Conservation (phyloP, 345 rosid species). For the Citrus mangshanensis region DNA sequence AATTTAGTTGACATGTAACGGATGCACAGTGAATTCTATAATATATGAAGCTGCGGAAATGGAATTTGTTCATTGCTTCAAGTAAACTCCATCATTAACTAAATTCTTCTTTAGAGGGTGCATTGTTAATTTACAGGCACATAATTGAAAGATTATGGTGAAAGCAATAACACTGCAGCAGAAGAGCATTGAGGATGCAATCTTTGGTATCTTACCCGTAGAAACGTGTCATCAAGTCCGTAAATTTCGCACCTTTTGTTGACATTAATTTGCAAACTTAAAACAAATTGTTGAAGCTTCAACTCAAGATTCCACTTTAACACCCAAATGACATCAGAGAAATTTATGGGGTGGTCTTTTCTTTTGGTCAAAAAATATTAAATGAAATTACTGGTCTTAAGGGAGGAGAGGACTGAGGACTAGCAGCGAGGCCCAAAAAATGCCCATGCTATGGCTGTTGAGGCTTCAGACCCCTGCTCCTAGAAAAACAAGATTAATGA, state of each 20-base stretch:
- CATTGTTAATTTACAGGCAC: no score
- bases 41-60: neutral
- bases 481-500: conserved; percentile 28
- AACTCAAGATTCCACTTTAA: conserved; percentile 1
- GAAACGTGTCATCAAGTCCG: neutral
- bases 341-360: neutral
- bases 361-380: neutral
- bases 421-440: neutral
- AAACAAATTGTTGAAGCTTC: neutral
- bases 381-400: neutral
- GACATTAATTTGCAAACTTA: neutral
- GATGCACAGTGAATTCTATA: neutral
- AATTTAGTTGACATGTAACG: neutral
- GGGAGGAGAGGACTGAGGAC: conserved; percentile 1
- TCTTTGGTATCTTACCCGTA: neutral
- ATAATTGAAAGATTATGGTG: neutral
- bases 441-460: conserved; percentile 19
- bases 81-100: neutral
- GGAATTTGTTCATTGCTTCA: neutral
- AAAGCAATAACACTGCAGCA: neutral
- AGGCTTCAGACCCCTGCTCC: neutral
- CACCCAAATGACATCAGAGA: neutral
- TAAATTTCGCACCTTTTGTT: neutral
- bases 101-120: neutral
- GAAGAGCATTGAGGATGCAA: neutral